Base-by-base conservation (phyloP, 306 rosid genomes). In the Casuarina cunninghamiana region DNA sequence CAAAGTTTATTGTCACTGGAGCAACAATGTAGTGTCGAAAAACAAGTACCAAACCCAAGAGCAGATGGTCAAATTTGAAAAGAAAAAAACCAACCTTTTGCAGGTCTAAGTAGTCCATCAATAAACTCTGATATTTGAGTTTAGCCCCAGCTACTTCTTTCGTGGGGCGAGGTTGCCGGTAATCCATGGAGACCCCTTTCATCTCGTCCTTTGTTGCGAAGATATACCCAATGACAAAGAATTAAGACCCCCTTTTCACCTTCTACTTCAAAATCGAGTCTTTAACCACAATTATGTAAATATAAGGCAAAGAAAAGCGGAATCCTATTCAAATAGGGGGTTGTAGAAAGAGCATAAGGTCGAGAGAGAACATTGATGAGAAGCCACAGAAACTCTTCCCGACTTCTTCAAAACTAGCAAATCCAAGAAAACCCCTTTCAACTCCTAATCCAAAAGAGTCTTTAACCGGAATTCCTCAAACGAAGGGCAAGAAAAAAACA, bases 21-120 rank as follows among this genome's bases (percentile, higher is more conserved):
- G 7, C 41, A 9, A 17, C 16, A 8, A 16, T 16, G 21, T 42
- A 74, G 42, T 42, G 3, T 19, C 38, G 11, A 54, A 61, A 15
- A 42, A 5, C 7, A 72, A 1, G 32, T 26, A n/a, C 4, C 13
- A 19, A 6, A 44, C 71, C 50, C 17, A 41, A 67, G 7, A 42
- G 6, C 42, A 63, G 17, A 0, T 42, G 9, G 12, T 67, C 9
- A 26, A 26, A 39, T 66, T 44, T 11, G 5, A 57, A 69, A 3
- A 19, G 37, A 74, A 17, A 63, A 26, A 53, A 6, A 43, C 77
- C 0, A 81, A 91, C 94, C 94, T 88, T 86, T 65, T 86, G 91
- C 48, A 88, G 72, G 4, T 82, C 78, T 41, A 85, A 80, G 83
- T 76, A 87, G 73, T 91, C 83, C 67, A 83, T 82, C 73, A 83